Conservation (phyloP, 2,329 filamentous ascomycete genomes). For the Geosmithia putterillii region DNA sequence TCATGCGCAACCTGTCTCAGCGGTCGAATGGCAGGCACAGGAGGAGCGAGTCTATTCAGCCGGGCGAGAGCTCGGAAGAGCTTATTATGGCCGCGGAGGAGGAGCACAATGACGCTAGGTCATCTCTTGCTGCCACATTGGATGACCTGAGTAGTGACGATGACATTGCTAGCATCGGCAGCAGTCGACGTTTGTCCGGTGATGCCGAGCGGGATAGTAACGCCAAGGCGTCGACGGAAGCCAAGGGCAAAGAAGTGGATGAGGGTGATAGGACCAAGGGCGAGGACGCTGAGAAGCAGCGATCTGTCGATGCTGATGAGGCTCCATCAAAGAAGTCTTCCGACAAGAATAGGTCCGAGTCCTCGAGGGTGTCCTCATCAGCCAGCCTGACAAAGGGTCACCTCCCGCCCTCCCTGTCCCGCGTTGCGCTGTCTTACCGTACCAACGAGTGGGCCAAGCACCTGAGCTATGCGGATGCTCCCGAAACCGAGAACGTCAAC, state of each 20-base stretch:
- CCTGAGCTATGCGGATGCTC: slow-evolving; percentile 62
- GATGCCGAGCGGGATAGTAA: slow-evolving; percentile 17
- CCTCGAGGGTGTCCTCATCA: slow-evolving; percentile 28
- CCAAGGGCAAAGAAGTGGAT: neutral
- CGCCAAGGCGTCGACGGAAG: neutral
- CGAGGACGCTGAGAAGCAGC: neutral
- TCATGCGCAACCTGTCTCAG: slow-evolving; percentile 25
- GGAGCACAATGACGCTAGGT: slow-evolving; percentile 25
- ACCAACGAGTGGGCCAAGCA: slow-evolving; percentile 98
- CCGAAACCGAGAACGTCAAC: slow-evolving; percentile 50
- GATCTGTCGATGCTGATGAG: slow-evolving; percentile 1
- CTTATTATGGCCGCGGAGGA: slow-evolving; percentile 20
- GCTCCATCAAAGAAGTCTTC: slow-evolving; percentile 6
- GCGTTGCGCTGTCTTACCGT: slow-evolving; percentile 68
- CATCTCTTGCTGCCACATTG: slow-evolving; percentile 45
- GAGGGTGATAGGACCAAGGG: neutral
- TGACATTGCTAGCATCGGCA: slow-evolving; percentile 16
- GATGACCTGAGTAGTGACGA: slow-evolving; percentile 38
- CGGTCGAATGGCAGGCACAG: slow-evolving; percentile 6
- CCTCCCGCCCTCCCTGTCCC: slow-evolving; percentile 61
- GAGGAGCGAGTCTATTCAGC: slow-evolving; percentile 5
- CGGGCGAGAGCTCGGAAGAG: slow-evolving; percentile 32
- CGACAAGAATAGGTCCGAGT: slow-evolving; percentile 24
- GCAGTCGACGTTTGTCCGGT: slow-evolving; percentile 9
- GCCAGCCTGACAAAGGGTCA: slow-evolving; percentile 44